Percentiles rank a stretch among this genome's conserved stretches.
These are phyloP conservation scores for Amanita rubescens DNA, from an alignment of 768 basidiomycete genomes.

Conservation along the genomic window DNA sequence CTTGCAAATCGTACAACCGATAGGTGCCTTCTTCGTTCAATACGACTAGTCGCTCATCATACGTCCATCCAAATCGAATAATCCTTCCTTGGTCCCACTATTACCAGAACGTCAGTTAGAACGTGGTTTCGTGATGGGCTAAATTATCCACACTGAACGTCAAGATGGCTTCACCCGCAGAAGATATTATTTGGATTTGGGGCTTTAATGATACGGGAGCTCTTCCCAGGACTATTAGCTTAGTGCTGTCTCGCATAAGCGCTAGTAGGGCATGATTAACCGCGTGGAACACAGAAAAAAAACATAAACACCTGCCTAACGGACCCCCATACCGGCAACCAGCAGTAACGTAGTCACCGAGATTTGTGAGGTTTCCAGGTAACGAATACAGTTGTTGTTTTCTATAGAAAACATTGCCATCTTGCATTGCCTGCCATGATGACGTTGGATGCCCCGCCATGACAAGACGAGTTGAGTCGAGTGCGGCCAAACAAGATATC, in stretches of 20 bases:
- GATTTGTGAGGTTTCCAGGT: conserved; percentile 67
- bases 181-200: conserved; percentile 83
- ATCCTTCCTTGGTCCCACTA: conserved; percentile 92
- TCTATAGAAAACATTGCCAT: conserved; percentile 82
- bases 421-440: conserved; percentile 88
- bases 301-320: conserved; percentile 46
- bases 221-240: conserved; percentile 65
- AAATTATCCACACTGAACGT: conserved; percentile 62
- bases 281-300: neutral
- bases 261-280: conserved; percentile 37
- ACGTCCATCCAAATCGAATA: conserved; percentile 76
- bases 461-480: neutral
- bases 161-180: conserved; percentile 68
- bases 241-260: conserved; percentile 78
- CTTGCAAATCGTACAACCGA: conserved; percentile 81
- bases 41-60: conserved; percentile 75
- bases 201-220: conserved; percentile 57
- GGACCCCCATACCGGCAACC: conserved; percentile 87
- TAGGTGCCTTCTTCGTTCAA: conserved; percentile 92
- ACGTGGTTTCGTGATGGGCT: conserved; percentile 4
- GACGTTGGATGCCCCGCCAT: conserved; percentile 68
- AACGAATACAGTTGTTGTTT: conserved; percentile 80
- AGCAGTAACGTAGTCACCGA: conserved; percentile 73
- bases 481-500: neutral
- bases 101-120: conserved; percentile 12